These are phyloP conservation scores for Thermochaetoides thermophila DNA, from an alignment of 495 filamentous ascomycete genomes.

Conservation along the genomic window DNA sequence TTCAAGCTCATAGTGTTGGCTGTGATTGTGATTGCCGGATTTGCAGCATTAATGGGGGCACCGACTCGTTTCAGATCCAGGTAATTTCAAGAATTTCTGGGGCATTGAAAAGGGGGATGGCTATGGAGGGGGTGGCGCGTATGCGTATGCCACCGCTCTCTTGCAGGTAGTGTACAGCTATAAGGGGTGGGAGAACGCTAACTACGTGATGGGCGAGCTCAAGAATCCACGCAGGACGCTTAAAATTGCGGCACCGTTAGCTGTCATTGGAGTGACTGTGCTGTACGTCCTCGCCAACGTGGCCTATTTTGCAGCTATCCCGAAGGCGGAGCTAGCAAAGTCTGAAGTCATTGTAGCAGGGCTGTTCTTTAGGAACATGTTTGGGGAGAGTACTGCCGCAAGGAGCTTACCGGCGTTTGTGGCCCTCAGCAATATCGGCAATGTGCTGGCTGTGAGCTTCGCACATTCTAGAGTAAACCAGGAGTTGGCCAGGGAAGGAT, in stretches of 20 bases:
- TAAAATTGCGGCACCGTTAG: slow-evolving; percentile 44
- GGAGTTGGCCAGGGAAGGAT: slow-evolving; percentile 52
- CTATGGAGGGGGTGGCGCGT: slow-evolving; percentile 25
- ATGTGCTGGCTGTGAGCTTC: slow-evolving; percentile 33
- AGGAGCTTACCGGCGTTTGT: slow-evolving; percentile 43
- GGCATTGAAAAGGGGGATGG: slow-evolving; percentile 26
- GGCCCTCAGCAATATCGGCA: slow-evolving; percentile 48
- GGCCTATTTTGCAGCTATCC: slow-evolving; percentile 39
- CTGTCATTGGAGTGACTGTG: slow-evolving; percentile 39
- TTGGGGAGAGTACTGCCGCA: slow-evolving; percentile 23
- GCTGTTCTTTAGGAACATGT: slow-evolving; percentile 34
- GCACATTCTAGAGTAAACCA: slow-evolving; percentile 50
- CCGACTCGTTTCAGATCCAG: slow-evolving; percentile 12
- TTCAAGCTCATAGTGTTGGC: slow-evolving; percentile 50
- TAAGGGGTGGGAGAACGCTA: slow-evolving; percentile 34
- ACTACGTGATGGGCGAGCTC: slow-evolving; percentile 43
- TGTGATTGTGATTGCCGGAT: slow-evolving; percentile 47
- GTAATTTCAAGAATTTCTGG: slow-evolving; percentile 22
- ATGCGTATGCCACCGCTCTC: slow-evolving; percentile 32
- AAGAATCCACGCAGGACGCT: slow-evolving; percentile 46
- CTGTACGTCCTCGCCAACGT: slow-evolving; percentile 52
- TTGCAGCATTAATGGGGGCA: slow-evolving; percentile 22
- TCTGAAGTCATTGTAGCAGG: slow-evolving; percentile 31
- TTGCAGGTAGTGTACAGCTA: slow-evolving; percentile 37
- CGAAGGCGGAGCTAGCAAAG: slow-evolving; percentile 35